Base-by-base conservation (phyloP, 2,329 filamentous ascomycete species). In the Sclerotinia glacialis region DNA sequence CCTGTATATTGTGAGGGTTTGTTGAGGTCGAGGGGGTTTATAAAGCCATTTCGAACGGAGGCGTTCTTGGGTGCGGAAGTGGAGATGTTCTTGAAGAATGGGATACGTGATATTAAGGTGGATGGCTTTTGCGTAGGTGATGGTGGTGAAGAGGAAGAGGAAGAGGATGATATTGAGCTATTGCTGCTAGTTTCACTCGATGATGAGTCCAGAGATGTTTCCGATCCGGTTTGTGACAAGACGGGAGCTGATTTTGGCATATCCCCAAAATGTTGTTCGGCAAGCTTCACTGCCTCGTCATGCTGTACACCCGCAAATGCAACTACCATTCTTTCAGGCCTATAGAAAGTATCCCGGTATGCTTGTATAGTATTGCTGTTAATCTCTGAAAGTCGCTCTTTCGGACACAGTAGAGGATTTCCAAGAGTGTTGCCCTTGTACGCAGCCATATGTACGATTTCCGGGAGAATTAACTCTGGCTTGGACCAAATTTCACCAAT, bases 401-500 rank as follows among this genome's bases (percentile, higher is more conserved):
- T 86, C 0, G 95, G 95, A 77, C 95, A 99, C 61, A 99, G 80
- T 71, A 99, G 78, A 5, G 95, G 95, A 78, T 98, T 96, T 47
- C 95, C 95, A 16, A 99, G 83, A 0, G 95, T 98, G 80, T 99
- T 98, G 76, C 95, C 91, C 81, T 93, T 95, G 80, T 92, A 99
- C 2, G 93, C 95, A 12, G 95, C 93, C 81, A 93, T 95, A 78
- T 99, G 95, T 47, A 98, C 89, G 72, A 99, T 80, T 80, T 99
- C 95, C 0, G 95, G 95, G 68, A 99, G 81, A 72, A 99, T 98
- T 66, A 99, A 85, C 75, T 98, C 94, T 0, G 95, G 93, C 83
- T 96, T 98, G 73, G 90, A 89, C 95, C 95, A 99, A 66, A 99
- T 98, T 81, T 98, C 95, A 31, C 88, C 87, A 77, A 99, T 95